Base-by-base conservation (phyloP, 139 green algal species). In the Chlamydomonas eustigma region DNA sequence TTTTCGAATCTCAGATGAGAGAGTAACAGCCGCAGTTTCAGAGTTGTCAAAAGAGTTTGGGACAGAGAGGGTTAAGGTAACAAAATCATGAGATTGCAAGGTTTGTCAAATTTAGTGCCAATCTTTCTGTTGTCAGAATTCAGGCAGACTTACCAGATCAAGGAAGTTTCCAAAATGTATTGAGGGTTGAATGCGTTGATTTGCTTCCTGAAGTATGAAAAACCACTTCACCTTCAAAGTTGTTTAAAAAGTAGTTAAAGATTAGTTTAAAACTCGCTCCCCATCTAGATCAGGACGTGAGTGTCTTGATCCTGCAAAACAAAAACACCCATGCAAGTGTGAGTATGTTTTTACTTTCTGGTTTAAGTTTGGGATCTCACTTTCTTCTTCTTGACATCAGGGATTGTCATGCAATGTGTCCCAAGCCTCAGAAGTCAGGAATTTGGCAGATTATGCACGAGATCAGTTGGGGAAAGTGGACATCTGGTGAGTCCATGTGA, bases 331-430 rank as follows among this genome's bases (percentile, higher is more conserved):
- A n/a, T n/a, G n/a, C n/a, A n/a, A n/a, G n/a, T n/a, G n/a, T n/a
- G n/a, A n/a, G n/a, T n/a, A n/a, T n/a, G n/a, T n/a, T n/a, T n/a
- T n/a, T n/a, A n/a, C n/a, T n/a, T n/a, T n/a, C n/a, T n/a, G n/a
- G n/a, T n/a, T n/a, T 58, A 22, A 58, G 37, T 25, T 28, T 0
- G 5, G 31, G 36, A 25, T 30, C 0, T 66, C 38, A 5, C 30
- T 36, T 39, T 36, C 24, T 39, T 1, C 33, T 18, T 12, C 25
- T 51, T 50, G n/a, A 28, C n/a, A 8, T 22, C 74, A 88, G 75
- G 92, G 89, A 0, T 74, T 80, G 1, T 68, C 84, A 0, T 90
- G 84, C 70, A 89, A 97, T 71, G 89, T 97, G 50, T 78, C 84
- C 0, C 78, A 78, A 3, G 65, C 82, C 0, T 75, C 58, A 2